phyloP scores from a whole-genome alignment of 495 filamentous ascomycete species.

The Saxophila tyrrhenica region DNA sequence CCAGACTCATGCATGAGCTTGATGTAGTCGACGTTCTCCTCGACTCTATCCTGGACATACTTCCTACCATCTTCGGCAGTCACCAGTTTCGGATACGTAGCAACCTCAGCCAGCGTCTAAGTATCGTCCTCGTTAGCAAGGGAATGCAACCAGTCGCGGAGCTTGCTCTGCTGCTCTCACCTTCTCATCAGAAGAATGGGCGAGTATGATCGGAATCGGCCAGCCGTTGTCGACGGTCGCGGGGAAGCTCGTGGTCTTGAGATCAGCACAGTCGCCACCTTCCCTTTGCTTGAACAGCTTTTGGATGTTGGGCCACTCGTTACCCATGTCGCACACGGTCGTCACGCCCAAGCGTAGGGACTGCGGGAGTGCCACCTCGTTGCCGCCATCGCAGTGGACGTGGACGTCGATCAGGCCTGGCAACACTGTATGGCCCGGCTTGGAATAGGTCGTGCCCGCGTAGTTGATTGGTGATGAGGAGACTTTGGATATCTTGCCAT shows the following conservation, averaged over 20 bases:
- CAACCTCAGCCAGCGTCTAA: constrained; percentile 24
- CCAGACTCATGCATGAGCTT: constrained; percentile 33
- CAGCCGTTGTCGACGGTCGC: constrained; percentile 28
- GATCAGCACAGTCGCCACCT: constrained; percentile 23
- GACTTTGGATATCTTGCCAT: constrained; percentile 26
- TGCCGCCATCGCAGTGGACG: constrained; percentile 26
- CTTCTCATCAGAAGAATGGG: constrained; percentile 20
- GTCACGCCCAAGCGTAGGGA: constrained; percentile 29
- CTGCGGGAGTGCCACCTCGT: constrained; percentile 25
- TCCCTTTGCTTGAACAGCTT: constrained; percentile 37
- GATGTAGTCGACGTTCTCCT: constrained; percentile 27
- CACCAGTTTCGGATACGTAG: constrained; percentile 27
- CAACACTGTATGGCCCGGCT: constrained; percentile 28
- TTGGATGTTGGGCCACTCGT: constrained; percentile 34
- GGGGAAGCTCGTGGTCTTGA: constrained; percentile 24
- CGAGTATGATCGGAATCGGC: constrained; percentile 27
- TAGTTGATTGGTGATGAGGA: constrained; percentile 5
- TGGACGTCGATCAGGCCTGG: constrained; percentile 31
- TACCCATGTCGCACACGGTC: constrained; percentile 30
- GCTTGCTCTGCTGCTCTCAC: background rate
- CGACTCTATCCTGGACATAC: constrained; percentile 22
- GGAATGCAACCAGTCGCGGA: background rate
- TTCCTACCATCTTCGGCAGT: constrained; percentile 20
- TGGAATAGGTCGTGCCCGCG: constrained; percentile 14
- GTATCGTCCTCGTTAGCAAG: background rate